A percentile compares a stretch with the other conserved stretches of the same genome.
Conservation (phyloP, 2,329 filamentous ascomycete genomes). For the Didymella arachidicola region DNA sequence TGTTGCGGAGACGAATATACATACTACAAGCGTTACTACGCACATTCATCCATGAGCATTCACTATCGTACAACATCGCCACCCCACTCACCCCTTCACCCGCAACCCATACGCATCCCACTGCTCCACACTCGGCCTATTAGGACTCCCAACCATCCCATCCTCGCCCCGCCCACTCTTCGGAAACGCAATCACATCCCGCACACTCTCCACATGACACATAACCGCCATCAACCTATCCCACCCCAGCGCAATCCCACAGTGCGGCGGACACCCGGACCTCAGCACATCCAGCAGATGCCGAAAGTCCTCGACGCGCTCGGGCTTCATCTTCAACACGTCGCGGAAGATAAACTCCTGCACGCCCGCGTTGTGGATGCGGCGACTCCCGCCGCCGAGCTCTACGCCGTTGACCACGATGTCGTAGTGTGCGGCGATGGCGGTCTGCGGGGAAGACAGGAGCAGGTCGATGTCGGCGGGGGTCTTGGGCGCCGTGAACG, state of each 20-base stretch:
- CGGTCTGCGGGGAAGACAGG: conserved; percentile 72
- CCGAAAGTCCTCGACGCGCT: conserved; percentile 79
- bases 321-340: conserved; percentile 77
- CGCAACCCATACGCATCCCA: conserved; percentile 66
- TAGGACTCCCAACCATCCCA: conserved; percentile 79
- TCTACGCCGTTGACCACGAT: conserved; percentile 95
- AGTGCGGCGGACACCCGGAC: conserved; percentile 91
- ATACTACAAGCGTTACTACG: neutral
- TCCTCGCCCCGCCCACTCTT: conserved; percentile 94
- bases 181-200: conserved; percentile 96
- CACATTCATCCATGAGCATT: neutral
- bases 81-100: conserved; percentile 23
- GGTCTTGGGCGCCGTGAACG: conserved; percentile 87
- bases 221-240: conserved; percentile 85
- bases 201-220: conserved; percentile 76
- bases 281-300: conserved; percentile 84
- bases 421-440: conserved; percentile 89
- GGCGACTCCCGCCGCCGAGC: conserved; percentile 88
- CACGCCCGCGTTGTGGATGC: conserved; percentile 84
- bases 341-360: conserved; percentile 87
- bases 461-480: conserved; percentile 77
- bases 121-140: conserved; percentile 67
- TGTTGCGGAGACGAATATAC: neutral
- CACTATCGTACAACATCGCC: neutral
- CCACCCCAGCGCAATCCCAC: conserved; percentile 91